Evolutionary conservation across 176 grass and related monocot species (phyloP), one percentile per base, ranked within the genome.

Genomic region (Musa beccarii): DNA sequence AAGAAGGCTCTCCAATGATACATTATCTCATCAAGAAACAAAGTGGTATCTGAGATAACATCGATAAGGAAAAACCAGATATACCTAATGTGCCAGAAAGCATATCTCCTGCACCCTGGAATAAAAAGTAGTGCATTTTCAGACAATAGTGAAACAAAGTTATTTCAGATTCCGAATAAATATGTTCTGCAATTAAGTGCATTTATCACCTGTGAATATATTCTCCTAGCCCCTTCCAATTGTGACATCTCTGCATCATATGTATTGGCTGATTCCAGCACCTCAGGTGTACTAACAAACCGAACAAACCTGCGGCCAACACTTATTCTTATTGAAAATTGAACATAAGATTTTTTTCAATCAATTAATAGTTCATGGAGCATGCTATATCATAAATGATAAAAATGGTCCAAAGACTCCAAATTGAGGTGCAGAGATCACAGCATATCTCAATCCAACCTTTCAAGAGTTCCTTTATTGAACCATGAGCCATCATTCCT

Each of bases 401-500:
- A 56, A 62, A 52, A 63, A 80, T 74, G 54, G 11, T 1, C 22
- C 59, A 61, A 19, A 83, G 15, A 50, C 59, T 61, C 29, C 3
- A 12, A 57, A 29, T 73, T 55, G 53, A 74, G 12, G 11, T 56
- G 53, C 53, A 74, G 9, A 14, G 53, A 5, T 55, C 28, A 74
- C 19, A 12, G 26, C 3, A 22, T 57, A 14, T 76, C 25, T 34
- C 54, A 68, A 68, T 26, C 43, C 50, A 77, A 99, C 96, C 96
- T 99, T 87, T 99, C 96, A 16, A 99, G 96, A 62, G 91, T 99
- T 78, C 85, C 89, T 84, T 99, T 99, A 79, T 81, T 95, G 84
- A 99, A 99, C 96, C 96, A 99, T 2, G 83, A 9, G 83, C 80
- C 11, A 23, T 59, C 81, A 63, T 77, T 81, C 53, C 51, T 67